phyloP scores from a whole-genome alignment of 176 grass and related monocot species.

The Cenchrus americanus region DNA sequence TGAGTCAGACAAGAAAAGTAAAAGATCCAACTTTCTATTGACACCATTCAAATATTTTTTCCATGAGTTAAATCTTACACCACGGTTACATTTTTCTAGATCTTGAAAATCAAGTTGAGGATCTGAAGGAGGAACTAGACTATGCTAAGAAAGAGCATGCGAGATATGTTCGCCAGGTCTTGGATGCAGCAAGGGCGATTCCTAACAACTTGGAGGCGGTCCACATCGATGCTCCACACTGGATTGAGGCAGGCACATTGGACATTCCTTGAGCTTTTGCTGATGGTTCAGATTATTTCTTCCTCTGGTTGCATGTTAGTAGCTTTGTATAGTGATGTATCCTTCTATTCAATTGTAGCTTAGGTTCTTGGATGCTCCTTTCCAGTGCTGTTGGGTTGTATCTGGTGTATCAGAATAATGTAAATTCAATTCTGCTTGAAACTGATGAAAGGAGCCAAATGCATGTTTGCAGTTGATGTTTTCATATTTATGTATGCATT shows the following conservation, averaged over 20 bases:
- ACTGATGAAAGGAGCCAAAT: not conserved
- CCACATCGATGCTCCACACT: not conserved
- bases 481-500: no score
- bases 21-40: not conserved
- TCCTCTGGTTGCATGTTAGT: not conserved
- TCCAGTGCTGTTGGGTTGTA: not conserved
- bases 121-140: not conserved
- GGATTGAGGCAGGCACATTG: not conserved
- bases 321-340: not conserved
- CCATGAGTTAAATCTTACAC: not conserved
- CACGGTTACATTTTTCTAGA: not conserved
- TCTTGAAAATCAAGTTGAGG: constrained; percentile 8
- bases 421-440: not conserved
- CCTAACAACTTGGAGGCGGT: not conserved
- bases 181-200: constrained; percentile 6
- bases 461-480: no score
- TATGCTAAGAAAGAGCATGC: not conserved
- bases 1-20: constrained; percentile 12
- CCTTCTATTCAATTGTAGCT: not conserved
- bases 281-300: not conserved
- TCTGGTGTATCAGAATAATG: not conserved
- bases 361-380: not conserved
- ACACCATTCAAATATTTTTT: not conserved
- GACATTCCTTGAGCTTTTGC: not conserved
- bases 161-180: not conserved